A percentile compares a stretch with the other conserved stretches of the same genome.
Evolutionary conservation across 192 early-diverging fungal species (phyloP).

Genomic region (Linnemannia hyalina): DNA sequence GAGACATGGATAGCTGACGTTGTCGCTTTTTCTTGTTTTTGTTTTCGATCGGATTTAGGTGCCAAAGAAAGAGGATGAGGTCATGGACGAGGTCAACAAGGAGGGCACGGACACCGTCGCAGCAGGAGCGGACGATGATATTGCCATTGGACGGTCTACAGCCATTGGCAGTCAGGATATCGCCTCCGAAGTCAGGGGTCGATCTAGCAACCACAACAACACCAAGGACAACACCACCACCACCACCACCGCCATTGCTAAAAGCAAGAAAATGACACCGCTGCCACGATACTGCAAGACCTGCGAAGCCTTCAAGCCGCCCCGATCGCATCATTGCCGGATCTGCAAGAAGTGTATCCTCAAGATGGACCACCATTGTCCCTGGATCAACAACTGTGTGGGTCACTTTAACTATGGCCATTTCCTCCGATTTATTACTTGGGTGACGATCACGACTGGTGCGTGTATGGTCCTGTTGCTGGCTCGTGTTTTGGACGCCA

Average conservation of each 20-base stretch:
- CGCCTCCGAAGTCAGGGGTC: background rate
- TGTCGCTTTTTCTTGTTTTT: background rate
- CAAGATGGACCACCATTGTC: conserved; percentile 92
- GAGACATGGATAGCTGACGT: background rate
- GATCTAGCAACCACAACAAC: background rate
- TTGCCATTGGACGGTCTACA: background rate
- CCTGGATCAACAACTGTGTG: conserved; percentile 93
- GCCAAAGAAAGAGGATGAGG: background rate
- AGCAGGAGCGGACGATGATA: background rate
- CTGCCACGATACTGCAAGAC: conserved; percentile 79
- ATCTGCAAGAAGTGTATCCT: conserved; percentile 83
- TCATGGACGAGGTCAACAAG: background rate
- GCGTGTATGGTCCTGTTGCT: conserved; percentile 69
- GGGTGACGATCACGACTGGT: conserved; percentile 69
- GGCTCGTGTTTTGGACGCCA: conserved; percentile 63
- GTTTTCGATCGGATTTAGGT: conserved; percentile 13
- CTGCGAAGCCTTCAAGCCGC: conserved; percentile 76
- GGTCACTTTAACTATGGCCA: conserved; percentile 81
- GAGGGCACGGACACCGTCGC: background rate
- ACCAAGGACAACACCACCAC: background rate
- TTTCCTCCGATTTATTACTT: conserved; percentile 85
- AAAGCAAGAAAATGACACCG: conserved; percentile 66
- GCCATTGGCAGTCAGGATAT: background rate
- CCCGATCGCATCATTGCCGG: conserved; percentile 84
- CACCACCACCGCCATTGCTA: conserved; percentile 56